Evolutionary conservation across 208 protist species (phyloP).

Genomic region (Tritrichomonas musculus): DNA sequence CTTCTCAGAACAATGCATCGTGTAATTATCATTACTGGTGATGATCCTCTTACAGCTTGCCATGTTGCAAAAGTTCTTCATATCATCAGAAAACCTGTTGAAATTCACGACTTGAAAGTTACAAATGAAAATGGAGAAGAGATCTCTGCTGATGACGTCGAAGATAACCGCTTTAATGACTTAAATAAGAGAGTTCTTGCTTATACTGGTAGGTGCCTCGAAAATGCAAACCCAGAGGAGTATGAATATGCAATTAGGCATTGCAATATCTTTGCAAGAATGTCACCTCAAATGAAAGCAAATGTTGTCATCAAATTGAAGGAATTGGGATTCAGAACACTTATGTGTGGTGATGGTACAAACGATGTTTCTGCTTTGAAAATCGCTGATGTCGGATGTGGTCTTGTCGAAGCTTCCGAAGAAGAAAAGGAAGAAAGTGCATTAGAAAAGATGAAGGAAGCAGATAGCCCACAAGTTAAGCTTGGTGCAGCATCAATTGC

Average conservation of each 20-base stretch:
- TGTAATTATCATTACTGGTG: slow-evolving; percentile 46
- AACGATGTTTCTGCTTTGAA: slow-evolving; percentile 98
- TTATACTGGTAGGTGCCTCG: not conserved
- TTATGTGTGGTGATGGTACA: slow-evolving; percentile 83
- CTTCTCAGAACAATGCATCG: not conserved
- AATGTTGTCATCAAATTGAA: slow-evolving; percentile 43
- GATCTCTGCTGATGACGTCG: slow-evolving; percentile 2
- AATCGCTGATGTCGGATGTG: slow-evolving; percentile 91
- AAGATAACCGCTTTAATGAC: not conserved
- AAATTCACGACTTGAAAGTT: not conserved
- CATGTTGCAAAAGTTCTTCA: slow-evolving; percentile 30
- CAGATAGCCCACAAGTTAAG: slow-evolving; percentile 79
- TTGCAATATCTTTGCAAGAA: slow-evolving; percentile 45
- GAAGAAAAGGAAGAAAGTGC: not conserved
- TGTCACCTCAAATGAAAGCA: slow-evolving; percentile 43
- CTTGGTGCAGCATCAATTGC: slow-evolving; percentile 31
- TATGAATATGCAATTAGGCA: not conserved
- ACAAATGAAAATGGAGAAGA: slow-evolving; percentile 33
- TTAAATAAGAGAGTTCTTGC: not conserved
- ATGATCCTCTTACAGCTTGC: slow-evolving; percentile 41
- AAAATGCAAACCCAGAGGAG: not conserved
- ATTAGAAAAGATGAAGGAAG: slow-evolving; percentile 68
- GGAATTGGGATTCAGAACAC: slow-evolving; percentile 47
- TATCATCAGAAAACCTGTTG: not conserved
- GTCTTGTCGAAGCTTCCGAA: slow-evolving; percentile 60